A percentile compares a stretch with the other conserved stretches of the same genome.
Evolutionary conservation across 1,139 yeast species (phyloP).

Genomic region (Nadsonia starkeyi-henricii): DNA sequence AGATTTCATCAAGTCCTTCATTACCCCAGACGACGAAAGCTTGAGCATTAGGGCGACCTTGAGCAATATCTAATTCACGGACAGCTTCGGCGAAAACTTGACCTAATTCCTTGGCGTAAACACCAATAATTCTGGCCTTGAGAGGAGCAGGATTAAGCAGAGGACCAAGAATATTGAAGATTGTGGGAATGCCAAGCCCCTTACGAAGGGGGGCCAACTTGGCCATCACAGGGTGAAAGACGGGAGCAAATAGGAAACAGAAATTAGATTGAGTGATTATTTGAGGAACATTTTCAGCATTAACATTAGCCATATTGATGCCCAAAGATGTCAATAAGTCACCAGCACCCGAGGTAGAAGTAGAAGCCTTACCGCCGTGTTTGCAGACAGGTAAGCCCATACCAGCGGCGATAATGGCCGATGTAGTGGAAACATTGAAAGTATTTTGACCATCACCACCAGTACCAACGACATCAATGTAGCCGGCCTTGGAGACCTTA

Average conservation of each 20-base stretch:
- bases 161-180: conserved; percentile 89
- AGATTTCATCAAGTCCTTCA: conserved; percentile 81
- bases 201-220: conserved; percentile 66
- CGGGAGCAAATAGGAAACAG: conserved; percentile 80
- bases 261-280: conserved; percentile 45
- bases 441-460: conserved; percentile 98
- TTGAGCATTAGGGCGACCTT: conserved; percentile 31
- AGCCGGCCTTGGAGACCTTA: conserved; percentile 37
- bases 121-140: conserved; percentile 75
- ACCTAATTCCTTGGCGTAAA: conserved; percentile 66
- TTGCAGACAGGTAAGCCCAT: conserved; percentile 71
- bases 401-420: conserved; percentile 91
- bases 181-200: conserved; percentile 74
- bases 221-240: conserved; percentile 90
- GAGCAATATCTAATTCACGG: conserved; percentile 35
- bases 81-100: conserved; percentile 77
- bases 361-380: conserved; percentile 95
- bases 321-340: conserved; percentile 70
- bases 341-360: conserved; percentile 87
- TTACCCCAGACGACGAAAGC: conserved; percentile 89
- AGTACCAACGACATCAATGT: conserved; percentile 87
- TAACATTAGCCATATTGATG: conserved; percentile 58
- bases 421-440: conserved; percentile 86
- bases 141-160: conserved; percentile 81
- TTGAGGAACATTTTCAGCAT: conserved; percentile 45